phyloP scores from a whole-genome alignment of 345 rosid species.

The Murraya paniculata region DNA sequence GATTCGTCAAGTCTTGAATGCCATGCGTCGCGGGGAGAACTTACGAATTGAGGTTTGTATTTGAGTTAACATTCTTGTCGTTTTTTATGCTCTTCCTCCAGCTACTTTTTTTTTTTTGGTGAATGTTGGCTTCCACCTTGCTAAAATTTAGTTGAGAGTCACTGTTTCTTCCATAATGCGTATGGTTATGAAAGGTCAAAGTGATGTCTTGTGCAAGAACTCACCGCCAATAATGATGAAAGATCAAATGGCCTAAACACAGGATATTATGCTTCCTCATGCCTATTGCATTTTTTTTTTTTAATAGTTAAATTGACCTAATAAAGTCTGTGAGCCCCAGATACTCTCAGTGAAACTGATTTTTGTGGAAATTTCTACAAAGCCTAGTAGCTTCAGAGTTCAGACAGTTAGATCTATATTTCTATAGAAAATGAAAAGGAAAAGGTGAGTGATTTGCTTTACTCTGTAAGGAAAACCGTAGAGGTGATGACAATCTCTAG shows the following conservation, averaged over 20 bases:
- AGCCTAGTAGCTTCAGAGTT: neutral
- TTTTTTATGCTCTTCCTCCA: conserved; percentile 2
- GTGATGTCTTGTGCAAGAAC: neutral
- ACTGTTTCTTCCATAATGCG: neutral
- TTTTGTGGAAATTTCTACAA: neutral
- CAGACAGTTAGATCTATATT: neutral
- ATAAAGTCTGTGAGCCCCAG: neutral
- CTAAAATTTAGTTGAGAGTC: neutral
- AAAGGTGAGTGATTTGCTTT: neutral
- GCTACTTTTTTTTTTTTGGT: neutral
- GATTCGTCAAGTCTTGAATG: conserved; percentile 82
- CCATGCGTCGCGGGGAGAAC: conserved; percentile 79
- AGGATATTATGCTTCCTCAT: neutral
- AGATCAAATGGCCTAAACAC: neutral
- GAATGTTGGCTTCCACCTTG: neutral
- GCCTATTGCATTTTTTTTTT: neutral
- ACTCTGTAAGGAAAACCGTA: neutral
- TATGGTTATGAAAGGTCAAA: neutral
- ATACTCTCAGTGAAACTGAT: neutral
- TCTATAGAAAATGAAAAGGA: neutral
- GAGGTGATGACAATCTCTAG: neutral
- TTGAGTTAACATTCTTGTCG: conserved; percentile 8
- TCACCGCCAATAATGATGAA: neutral
- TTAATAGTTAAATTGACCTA: neutral
- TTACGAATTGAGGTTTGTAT: conserved; percentile 67